phyloP scores from a whole-genome alignment of 129 eudicot species.

The Apium graveolens region DNA sequence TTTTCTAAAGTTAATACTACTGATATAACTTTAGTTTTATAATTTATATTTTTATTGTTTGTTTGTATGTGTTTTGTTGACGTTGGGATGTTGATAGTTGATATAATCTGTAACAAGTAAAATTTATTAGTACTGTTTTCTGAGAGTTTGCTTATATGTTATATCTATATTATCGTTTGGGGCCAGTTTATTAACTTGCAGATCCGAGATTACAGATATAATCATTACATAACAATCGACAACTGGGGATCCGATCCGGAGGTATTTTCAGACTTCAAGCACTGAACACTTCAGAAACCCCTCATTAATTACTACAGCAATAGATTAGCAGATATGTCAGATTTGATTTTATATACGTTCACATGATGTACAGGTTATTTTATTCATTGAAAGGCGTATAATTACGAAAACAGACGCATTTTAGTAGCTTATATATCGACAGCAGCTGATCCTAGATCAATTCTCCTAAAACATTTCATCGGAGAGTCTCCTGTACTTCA shows the following conservation, averaged over 20 bases:
- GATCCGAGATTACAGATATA: constrained; percentile 1
- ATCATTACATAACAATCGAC: neutral
- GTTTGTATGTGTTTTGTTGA: neutral
- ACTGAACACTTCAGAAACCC: neutral
- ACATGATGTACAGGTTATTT: neutral
- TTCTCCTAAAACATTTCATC: neutral
- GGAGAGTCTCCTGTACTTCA: neutral
- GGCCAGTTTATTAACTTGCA: neutral
- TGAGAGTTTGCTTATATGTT: too few relatives aligned
- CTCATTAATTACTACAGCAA: too few relatives aligned
- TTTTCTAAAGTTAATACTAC: neutral
- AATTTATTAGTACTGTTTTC: too few relatives aligned
- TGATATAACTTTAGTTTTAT: neutral
- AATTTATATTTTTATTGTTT: neutral
- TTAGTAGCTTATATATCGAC: neutral
- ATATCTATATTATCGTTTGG: neutral
- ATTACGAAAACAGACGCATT: neutral
- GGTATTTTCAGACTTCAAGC: neutral
- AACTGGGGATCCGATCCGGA: too few relatives aligned
- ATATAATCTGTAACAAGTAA: neutral
- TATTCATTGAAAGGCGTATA: neutral
- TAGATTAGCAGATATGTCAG: neutral
- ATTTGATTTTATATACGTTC: neutral
- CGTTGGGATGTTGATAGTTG: neutral
- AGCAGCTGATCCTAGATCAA: constrained; percentile 8